Base-by-base conservation (phyloP, 331 rosid species). In the Acacia pycnantha region DNA sequence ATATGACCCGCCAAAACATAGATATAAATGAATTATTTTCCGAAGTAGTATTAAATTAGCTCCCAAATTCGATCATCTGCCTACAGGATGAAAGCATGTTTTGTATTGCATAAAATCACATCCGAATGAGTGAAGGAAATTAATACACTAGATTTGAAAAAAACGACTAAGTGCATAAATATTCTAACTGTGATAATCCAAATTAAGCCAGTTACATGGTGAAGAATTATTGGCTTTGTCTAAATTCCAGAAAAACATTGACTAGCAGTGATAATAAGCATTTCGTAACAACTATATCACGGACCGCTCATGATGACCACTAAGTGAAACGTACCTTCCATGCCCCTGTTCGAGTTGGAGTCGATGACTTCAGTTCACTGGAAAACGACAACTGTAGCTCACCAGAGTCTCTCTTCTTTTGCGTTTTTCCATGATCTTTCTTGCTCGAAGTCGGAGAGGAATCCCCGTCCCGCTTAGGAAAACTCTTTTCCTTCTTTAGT, bases 301-400 rank as follows among this genome's bases (percentile, higher is more conserved):
- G 29, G 10, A 13, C 9, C 21, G 33, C 19, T 12, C 68, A 61
- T 2, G 74, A 79, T 14, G 33, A 53, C 31, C 47, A 48, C n/a
- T 11, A 19, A 41, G 50, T 51, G 31, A 24, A 82, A 81, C 76
- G 15, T 40, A 91, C 97, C 94, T 86, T 90, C 77, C 81, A 74
- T 43, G 24, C 81, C 46, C 78, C 89, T 5, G 37, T 47, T 54
- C 88, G 74, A 70, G 85, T 66, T 6, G 90, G 88, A 70, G 86
- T 84, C 5, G 93, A 85, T 66, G 82, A 84, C 82, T 82, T 82
- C 51, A 85, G 76, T 50, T 87, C 89, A 64, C 78, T 8, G 26
- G 93, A 88, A 78, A 91, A 48, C 33, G 86, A 50, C 26, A 81
- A 64, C 19, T 40, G 70, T n/a, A 61, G 79, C 35, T 78, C 89